Conservation (phyloP, 176 grass and related monocot species). For the Saccharum spontaneum region DNA sequence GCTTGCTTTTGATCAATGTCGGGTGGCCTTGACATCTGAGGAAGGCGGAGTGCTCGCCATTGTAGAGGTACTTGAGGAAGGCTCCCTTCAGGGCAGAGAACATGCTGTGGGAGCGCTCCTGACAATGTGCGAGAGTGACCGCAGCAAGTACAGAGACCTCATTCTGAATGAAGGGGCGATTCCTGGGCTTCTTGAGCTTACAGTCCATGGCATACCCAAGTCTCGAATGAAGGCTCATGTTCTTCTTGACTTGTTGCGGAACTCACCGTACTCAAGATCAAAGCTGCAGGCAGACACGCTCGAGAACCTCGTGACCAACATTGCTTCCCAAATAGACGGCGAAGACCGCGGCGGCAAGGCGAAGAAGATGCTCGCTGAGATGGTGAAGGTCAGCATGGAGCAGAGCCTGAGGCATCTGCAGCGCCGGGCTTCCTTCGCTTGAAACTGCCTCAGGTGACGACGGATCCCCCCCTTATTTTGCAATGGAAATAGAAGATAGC, state of each 20-base stretch:
- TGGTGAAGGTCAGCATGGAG: constrained; percentile 98
- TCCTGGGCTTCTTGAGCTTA: constrained; percentile 87
- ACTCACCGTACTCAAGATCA: constrained; percentile 53
- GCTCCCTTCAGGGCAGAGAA: constrained; percentile 71
- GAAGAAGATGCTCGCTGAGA: constrained; percentile 93
- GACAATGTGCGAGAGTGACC: constrained; percentile 73
- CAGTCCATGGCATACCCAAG: constrained; percentile 74
- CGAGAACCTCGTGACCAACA: constrained; percentile 82
- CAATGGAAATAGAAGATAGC: constrained; percentile 36
- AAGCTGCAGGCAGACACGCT: constrained; percentile 61
- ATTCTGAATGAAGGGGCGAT: constrained; percentile 88
- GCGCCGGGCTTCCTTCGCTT: constrained; percentile 70
- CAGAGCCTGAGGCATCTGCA: constrained; percentile 92
- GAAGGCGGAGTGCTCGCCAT: constrained; percentile 76
- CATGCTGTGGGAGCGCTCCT: constrained; percentile 75
- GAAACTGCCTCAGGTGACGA: constrained; percentile 6
- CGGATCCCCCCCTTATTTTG: constrained; percentile 10
- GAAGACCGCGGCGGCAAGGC: constrained; percentile 75
- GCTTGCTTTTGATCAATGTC: constrained; percentile 64
- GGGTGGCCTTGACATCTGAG: constrained; percentile 53
- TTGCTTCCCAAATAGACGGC: constrained; percentile 74
- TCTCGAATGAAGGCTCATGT: constrained; percentile 62
- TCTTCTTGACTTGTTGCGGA: constrained; percentile 71
- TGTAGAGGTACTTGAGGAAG: constrained; percentile 90
- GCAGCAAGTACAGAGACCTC: constrained; percentile 62